These are phyloP conservation scores for Nymphaea thermarum DNA, from an alignment of 164 flowering plant species.

Conservation along the genomic window DNA sequence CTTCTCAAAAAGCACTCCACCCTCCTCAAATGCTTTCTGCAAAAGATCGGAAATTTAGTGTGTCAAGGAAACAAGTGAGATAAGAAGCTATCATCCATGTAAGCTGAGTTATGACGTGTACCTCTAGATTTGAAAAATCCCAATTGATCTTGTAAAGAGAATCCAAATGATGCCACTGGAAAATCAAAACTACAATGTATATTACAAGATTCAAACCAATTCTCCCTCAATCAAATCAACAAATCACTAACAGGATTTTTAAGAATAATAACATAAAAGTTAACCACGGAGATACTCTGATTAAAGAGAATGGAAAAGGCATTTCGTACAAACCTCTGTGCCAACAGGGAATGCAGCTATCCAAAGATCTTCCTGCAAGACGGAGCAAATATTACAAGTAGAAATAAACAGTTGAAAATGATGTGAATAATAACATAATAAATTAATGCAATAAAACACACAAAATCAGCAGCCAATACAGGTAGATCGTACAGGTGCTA, in stretches of 20 bases:
- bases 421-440: background rate
- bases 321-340: slow-evolving; percentile 56
- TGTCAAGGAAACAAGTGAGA: background rate
- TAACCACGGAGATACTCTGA: no score
- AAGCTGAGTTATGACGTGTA: slow-evolving; percentile 19
- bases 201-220: no score
- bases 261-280: no score
- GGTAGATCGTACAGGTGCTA: background rate
- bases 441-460: background rate
- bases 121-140: slow-evolving; percentile 85
- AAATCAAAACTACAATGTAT: slow-evolving; percentile 4
- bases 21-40: slow-evolving; percentile 92
- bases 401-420: background rate
- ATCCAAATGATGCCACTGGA: slow-evolving; percentile 92
- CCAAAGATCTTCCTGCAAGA: slow-evolving; percentile 89
- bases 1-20: slow-evolving; percentile 61
- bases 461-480: background rate
- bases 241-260: no score
- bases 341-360: slow-evolving; percentile 73
- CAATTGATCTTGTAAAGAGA: slow-evolving; percentile 66
- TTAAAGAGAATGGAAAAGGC: no score
- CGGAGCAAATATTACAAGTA: background rate
- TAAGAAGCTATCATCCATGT: background rate
- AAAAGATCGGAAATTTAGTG: background rate
- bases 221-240: no score